A percentile compares a stretch with the other conserved stretches of the same genome.
These are phyloP conservation scores for Globisporangium heterothallicum DNA, from an alignment of 352 stramenopile genomes.

Conservation along the genomic window DNA sequence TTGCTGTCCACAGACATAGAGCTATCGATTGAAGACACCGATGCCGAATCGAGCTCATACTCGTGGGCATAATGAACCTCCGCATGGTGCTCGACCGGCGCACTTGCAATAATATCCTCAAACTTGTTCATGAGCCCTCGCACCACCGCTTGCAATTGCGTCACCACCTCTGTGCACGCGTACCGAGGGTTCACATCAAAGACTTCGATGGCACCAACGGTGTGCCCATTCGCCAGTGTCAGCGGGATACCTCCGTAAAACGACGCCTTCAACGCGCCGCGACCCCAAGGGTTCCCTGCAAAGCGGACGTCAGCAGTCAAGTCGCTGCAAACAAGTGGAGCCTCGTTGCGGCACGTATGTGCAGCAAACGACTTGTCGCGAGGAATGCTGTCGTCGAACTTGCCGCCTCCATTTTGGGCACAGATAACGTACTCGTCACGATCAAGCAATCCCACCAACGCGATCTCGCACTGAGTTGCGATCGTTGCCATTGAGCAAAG, in stretches of 20 bases:
- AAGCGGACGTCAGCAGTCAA: slow-evolving; percentile 45
- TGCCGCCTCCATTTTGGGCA: slow-evolving; percentile 32
- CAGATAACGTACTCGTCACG: slow-evolving; percentile 67
- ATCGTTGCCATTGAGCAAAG: slow-evolving; percentile 81
- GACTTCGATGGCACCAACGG: slow-evolving; percentile 56
- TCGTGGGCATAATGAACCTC: neutral
- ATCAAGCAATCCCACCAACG: slow-evolving; percentile 63
- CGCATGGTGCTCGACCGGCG: slow-evolving; percentile 1
- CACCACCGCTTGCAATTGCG: slow-evolving; percentile 52
- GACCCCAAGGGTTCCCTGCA: slow-evolving; percentile 36
- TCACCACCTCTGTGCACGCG: slow-evolving; percentile 42
- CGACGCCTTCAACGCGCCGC: slow-evolving; percentile 27
- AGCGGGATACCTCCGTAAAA: slow-evolving; percentile 75
- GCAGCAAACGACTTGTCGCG: slow-evolving; percentile 46
- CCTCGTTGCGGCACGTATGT: slow-evolving; percentile 47
- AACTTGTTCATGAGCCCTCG: slow-evolving; percentile 47
- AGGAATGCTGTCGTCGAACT: slow-evolving; percentile 34
- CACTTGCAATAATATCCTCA: slow-evolving; percentile 35
- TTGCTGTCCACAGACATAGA: slow-evolving; percentile 15
- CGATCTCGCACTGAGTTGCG: slow-evolving; percentile 60
- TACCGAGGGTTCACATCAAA: slow-evolving; percentile 34
- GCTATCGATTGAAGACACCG: slow-evolving; percentile 18
- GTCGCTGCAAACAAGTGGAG: slow-evolving; percentile 54
- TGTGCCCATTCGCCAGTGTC: slow-evolving; percentile 41
- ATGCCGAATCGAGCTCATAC: slow-evolving; percentile 11